These are phyloP conservation scores for Cystobasidium pallidum DNA, from an alignment of 1,284 basidiomycete genomes.

Conservation along the genomic window DNA sequence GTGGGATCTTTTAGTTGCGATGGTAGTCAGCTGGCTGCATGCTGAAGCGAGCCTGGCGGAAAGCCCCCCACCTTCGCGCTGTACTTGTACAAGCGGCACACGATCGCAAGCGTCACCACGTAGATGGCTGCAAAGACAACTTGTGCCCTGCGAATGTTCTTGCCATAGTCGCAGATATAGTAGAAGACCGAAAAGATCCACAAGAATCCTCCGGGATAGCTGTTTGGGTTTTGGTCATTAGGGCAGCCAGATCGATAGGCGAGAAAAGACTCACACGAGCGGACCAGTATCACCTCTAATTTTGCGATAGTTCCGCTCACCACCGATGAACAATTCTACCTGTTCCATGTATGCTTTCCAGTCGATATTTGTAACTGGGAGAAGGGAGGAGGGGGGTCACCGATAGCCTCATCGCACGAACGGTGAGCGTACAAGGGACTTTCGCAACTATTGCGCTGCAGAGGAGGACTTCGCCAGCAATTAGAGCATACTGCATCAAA, in stretches of 20 bases:
- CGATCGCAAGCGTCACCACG: conserved; percentile 66
- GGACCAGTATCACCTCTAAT: conserved; percentile 85
- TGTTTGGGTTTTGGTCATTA: neutral
- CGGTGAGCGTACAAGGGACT: conserved; percentile 9
- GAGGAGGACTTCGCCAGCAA: conserved; percentile 1
- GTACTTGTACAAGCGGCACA: conserved; percentile 55
- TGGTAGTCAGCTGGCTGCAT: neutral
- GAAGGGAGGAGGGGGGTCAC: neutral
- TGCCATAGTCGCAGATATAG: conserved; percentile 67
- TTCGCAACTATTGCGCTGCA: conserved; percentile 10
- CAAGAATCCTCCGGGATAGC: conserved; percentile 93
- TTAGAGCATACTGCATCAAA: conserved; percentile 4
- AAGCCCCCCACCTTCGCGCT: conserved; percentile 31
- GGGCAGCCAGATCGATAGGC: conserved; percentile 52
- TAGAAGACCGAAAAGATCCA: conserved; percentile 79
- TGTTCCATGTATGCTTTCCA: conserved; percentile 93
- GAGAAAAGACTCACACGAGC: conserved; percentile 65
- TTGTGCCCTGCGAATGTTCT: conserved; percentile 70
- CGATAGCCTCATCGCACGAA: neutral
- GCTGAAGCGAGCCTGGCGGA: neutral
- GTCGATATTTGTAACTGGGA: conserved; percentile 84
- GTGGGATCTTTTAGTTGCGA: conserved; percentile 62
- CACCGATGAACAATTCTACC: conserved; percentile 73
- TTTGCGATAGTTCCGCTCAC: conserved; percentile 81
- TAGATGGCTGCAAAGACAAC: conserved; percentile 77